Conservation (phyloP, 1,284 basidiomycete genomes). For the Boletus mariae region DNA sequence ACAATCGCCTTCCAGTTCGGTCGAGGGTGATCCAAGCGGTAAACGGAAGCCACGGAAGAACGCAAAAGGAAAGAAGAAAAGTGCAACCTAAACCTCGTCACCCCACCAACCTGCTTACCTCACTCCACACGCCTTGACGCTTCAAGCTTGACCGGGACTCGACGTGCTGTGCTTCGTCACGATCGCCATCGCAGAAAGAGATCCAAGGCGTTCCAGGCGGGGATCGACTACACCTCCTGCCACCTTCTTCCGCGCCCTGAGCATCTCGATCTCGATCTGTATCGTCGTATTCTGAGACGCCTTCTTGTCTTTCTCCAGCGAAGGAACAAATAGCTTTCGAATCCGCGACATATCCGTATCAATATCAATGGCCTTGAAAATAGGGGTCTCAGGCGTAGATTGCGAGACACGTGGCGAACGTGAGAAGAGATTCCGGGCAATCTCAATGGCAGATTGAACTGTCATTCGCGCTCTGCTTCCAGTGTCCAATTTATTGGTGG, state of each 20-base stretch:
- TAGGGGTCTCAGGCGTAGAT: not conserved
- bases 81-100: not conserved
- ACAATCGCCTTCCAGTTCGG: not conserved
- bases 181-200: not conserved
- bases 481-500: too few relatives aligned
- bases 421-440: slow-evolving; percentile 1
- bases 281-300: not conserved
- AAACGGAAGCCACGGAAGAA: not conserved
- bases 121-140: not conserved
- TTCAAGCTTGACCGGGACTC: not conserved
- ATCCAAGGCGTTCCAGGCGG: not conserved
- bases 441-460: not conserved
- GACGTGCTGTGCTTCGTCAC: not conserved
- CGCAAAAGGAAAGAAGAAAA: not conserved
- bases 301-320: slow-evolving; percentile 1
- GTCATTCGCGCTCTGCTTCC: too few relatives aligned
- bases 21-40: too few relatives aligned
- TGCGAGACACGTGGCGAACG: not conserved
- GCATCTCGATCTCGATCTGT: not conserved
- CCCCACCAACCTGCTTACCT: not conserved
- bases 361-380: too few relatives aligned
- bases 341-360: not conserved
- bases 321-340: not conserved
- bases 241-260: not conserved
- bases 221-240: not conserved